A percentile compares a stretch with the other conserved stretches of the same genome.
Evolutionary conservation across 1,284 basidiomycete species (phyloP).

Genomic region (Tylopilus sp.): DNA sequence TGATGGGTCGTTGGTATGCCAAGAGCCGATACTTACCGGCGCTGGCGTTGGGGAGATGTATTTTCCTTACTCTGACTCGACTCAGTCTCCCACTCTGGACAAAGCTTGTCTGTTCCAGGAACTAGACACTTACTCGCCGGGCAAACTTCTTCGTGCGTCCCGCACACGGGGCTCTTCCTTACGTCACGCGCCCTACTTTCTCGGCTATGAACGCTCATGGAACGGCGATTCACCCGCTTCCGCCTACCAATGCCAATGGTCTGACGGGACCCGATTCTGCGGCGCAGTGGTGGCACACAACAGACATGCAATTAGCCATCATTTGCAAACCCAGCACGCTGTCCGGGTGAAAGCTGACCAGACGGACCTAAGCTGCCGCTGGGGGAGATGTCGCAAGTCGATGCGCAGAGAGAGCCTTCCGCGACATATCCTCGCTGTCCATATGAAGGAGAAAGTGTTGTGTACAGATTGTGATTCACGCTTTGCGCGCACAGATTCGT

Average conservation of each 20-base stretch:
- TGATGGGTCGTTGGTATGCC: neutral
- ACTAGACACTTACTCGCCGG: neutral
- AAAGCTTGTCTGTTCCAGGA: neutral
- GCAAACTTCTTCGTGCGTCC: neutral
- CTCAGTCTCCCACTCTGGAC: neutral
- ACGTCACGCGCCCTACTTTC: slow-evolving; percentile 22
- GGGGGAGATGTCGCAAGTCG: slow-evolving; percentile 23
- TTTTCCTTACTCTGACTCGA: neutral
- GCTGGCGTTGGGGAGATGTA: neutral
- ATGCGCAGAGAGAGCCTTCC: slow-evolving; percentile 38
- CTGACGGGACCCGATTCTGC: slow-evolving; percentile 5
- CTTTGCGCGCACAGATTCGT: slow-evolving; percentile 37
- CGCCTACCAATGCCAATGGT: slow-evolving; percentile 25
- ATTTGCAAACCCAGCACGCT: slow-evolving; percentile 22
- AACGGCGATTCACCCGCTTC: neutral
- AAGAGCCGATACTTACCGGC: neutral
- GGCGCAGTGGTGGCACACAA: slow-evolving; percentile 1
- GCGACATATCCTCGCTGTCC: slow-evolving; percentile 35
- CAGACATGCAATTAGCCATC: slow-evolving; percentile 26
- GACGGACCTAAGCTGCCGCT: slow-evolving; percentile 18
- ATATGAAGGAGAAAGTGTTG: slow-evolving; percentile 30
- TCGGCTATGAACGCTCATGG: neutral
- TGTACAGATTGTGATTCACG: slow-evolving; percentile 23
- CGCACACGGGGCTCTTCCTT: neutral
- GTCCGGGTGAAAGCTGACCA: slow-evolving; percentile 14